Conservation (phyloP, 495 filamentous ascomycete species). For the Podospora australis region DNA sequence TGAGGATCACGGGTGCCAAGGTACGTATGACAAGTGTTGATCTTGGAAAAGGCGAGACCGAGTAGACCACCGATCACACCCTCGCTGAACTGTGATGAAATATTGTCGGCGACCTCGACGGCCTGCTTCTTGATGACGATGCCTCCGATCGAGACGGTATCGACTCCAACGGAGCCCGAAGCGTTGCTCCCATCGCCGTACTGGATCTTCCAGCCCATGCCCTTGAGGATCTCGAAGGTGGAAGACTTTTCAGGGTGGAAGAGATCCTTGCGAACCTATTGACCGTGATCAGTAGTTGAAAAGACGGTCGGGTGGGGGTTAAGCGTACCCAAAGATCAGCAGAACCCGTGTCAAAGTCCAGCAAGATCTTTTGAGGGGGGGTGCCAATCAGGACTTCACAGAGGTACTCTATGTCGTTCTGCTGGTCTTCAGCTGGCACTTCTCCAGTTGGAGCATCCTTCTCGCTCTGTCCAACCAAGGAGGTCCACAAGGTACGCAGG, state of each 20-base stretch:
- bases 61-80: conserved; percentile 65
- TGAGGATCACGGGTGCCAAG: conserved; percentile 45
- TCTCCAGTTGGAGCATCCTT: conserved; percentile 39
- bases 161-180: conserved; percentile 65
- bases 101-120: conserved; percentile 59
- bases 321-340: conserved; percentile 69
- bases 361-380: conserved; percentile 55
- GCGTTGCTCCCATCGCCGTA: conserved; percentile 70
- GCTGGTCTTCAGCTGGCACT: conserved; percentile 64
- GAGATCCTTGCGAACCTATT: conserved; percentile 33
- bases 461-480: conserved; percentile 46
- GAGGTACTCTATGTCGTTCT: conserved; percentile 68
- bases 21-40: conserved; percentile 57
- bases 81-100: conserved; percentile 56
- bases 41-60: conserved; percentile 61
- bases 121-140: conserved; percentile 61
- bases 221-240: conserved; percentile 48
- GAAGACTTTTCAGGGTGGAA: conserved; percentile 57
- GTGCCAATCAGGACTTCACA: conserved; percentile 62
- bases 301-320: too few relatives aligned
- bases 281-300: not conserved
- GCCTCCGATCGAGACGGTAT: conserved; percentile 61
- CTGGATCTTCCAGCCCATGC: conserved; percentile 59
- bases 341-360: conserved; percentile 76
- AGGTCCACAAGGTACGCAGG: conserved; percentile 34